These are phyloP conservation scores for Cordyceps tenuipes DNA, from an alignment of 2,329 filamentous ascomycete genomes.

Conservation along the genomic window DNA sequence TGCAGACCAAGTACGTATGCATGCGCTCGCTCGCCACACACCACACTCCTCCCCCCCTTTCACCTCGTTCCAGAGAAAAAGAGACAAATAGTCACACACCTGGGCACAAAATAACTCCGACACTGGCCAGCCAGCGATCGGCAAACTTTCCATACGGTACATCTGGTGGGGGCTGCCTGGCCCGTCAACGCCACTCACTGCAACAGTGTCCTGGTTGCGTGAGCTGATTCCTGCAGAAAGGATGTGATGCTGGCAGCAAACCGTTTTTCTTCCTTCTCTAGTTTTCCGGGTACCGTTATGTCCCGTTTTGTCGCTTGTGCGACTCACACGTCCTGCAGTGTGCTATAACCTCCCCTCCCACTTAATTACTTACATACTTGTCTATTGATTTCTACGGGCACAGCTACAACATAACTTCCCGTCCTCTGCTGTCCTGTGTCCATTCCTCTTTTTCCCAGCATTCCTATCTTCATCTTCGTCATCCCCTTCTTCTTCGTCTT, in stretches of 20 bases:
- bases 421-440: neutral
- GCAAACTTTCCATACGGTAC: neutral
- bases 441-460: neutral
- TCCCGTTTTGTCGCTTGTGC: neutral
- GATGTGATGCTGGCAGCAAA: constrained; percentile 2
- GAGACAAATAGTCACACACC: neutral
- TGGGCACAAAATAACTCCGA: neutral
- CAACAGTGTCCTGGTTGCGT: neutral
- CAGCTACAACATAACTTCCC: neutral
- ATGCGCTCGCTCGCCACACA: too few species aligned
- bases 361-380: neutral
- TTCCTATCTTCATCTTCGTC: neutral
- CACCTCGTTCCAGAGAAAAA: neutral
- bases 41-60: too few species aligned
- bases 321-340: constrained; percentile 3
- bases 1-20: too few species aligned
- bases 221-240: constrained; percentile 3
- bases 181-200: constrained; percentile 2
- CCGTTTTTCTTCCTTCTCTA: neutral
- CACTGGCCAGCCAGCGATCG: neutral
- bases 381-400: neutral
- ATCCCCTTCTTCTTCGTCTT: neutral
- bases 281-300: neutral
- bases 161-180: constrained; percentile 3
- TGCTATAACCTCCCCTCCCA: constrained; percentile 1